Base-by-base conservation (phyloP, 2,329 filamentous ascomycete genomes). In the Fusarium sp. region DNA sequence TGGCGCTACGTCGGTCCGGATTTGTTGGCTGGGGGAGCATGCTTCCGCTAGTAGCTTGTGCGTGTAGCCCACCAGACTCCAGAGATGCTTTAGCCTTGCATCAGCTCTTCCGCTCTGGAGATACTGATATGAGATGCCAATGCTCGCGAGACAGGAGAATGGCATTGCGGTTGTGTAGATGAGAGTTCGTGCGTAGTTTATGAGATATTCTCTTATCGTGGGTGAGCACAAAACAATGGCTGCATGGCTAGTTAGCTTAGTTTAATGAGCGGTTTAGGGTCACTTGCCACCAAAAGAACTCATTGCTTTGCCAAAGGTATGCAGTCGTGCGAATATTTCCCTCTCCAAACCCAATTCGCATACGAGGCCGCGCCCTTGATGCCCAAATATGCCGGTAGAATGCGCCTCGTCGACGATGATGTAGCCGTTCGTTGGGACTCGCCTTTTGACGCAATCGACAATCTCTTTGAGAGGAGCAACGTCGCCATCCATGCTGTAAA, bases 401-500 rank as follows among this genome's bases (percentile, higher is more conserved):
- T 93, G 91, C 3, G 91, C 91, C 77, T 93, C 91, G 65, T 93
- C 91, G 3, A 93, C 86, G 15, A 93, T 84, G 9, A 93, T 81
- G 62, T 91, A 84, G 1, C 87, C 89, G 51, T 93, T 93, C 0
- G 85, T 85, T 0, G 91, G 89, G 0, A 94, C 81, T 0, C 87
- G 75, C 2, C 82, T 79, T 44, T 92, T 86, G 1, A 92, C 86
- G 9, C 88, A 83, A 0, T 85, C 79, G 4, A 92, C 85, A 24
- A 95, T 88, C 11, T 90, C 86, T 16, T 78, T 75, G 16, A 96
- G 82, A 0, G 91, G 91, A 1, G 89, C 89, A 24, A 93, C 82
- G 73, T 95, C 92, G 1, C 93, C 93, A 59, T 95, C 93, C 93
- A 96, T 96, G 79, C 92, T 95, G 79, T 96, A 95, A 1, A 94